Evolutionary conservation across 2,329 filamentous ascomycete species (phyloP), one percentile per base, ranked within the genome.

Genomic region (Fusarium marasasianum): DNA sequence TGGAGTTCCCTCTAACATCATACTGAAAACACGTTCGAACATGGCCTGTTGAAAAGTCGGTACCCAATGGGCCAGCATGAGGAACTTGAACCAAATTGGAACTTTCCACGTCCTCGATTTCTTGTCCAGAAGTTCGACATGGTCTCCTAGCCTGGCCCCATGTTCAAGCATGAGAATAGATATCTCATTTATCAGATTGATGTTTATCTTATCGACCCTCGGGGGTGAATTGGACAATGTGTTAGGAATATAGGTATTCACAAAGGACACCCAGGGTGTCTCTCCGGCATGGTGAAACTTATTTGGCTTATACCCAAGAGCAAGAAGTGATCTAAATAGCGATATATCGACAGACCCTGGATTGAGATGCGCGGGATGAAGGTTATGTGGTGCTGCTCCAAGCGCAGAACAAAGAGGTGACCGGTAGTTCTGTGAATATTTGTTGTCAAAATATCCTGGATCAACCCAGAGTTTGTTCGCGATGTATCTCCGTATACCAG

Each of bases 81-180:
- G 38, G 4, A 67, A 29, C 24, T 45, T 47, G 43, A 67, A 47
- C 64, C 64, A 67, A 50, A 51, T 17, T 20, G 60, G 64, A 24
- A 51, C 45, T 43, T 22, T 38, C 54, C 55, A 61, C 18, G 15
- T 29, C n/a, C 54, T 59, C 10, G 8, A 41, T n/a, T 65, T 44
- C n/a, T 24, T 10, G 24, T 41, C 26, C 2, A 17, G 11, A 17
- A 33, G 14, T 11, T 50, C 33, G 17, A 9, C 11, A 18, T 35
- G 18, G 10, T 45, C 40, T 24, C 17, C 54, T 50, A n/a, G 31
- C 10, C 56, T 38, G 14, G 64, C 51, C 24, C 51, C 45, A 45
- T 67, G 15, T 6, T 22, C 50, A 29, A 67, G 51, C 26, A 65
- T 20, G 18, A 45, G 40, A n/a, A 41, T 26, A 1, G 48, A 65